Conservation (phyloP, 371 early-diverging fungal species). For the Mucor circinelloides region DNA sequence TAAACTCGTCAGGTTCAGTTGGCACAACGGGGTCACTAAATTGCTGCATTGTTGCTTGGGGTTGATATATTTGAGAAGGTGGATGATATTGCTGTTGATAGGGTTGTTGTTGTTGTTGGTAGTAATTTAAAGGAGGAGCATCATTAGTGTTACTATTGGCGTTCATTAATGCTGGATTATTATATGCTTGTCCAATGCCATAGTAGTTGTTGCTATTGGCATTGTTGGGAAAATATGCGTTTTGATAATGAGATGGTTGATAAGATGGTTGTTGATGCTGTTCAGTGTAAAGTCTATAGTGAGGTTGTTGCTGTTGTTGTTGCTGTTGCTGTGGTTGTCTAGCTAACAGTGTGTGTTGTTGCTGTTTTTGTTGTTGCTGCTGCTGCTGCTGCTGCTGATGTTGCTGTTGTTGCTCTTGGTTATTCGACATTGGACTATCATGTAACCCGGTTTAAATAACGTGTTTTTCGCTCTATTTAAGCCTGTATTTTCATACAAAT, state of each 20-base stretch:
- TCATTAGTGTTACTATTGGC: slow-evolving; percentile 38
- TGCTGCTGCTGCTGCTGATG: neutral
- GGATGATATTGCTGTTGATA: neutral
- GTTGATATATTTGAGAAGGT: slow-evolving; percentile 13
- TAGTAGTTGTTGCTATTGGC: neutral
- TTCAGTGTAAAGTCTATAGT: neutral
- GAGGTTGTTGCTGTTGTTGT: neutral
- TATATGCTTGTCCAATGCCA: neutral
- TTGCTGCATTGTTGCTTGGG: slow-evolving; percentile 19
- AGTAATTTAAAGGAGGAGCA: neutral
- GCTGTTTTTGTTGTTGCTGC: neutral
- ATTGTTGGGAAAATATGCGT: neutral
- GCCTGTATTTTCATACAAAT: neutral
- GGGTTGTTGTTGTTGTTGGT: slow-evolving; percentile 43
- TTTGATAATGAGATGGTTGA: neutral
- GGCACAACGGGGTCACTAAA: slow-evolving; percentile 15
- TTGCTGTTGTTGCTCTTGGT: neutral
- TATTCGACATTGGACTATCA: neutral
- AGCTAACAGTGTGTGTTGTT: neutral
- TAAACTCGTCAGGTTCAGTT: slow-evolving; percentile 58
- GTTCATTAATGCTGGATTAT: neutral
- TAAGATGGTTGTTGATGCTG: slow-evolving; percentile 1
- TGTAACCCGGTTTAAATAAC: neutral
- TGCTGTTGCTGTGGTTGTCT: neutral
- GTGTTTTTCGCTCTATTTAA: neutral